phyloP scores from a whole-genome alignment of 129 eudicot genomes.

The Kitagawia praeruptora region DNA sequence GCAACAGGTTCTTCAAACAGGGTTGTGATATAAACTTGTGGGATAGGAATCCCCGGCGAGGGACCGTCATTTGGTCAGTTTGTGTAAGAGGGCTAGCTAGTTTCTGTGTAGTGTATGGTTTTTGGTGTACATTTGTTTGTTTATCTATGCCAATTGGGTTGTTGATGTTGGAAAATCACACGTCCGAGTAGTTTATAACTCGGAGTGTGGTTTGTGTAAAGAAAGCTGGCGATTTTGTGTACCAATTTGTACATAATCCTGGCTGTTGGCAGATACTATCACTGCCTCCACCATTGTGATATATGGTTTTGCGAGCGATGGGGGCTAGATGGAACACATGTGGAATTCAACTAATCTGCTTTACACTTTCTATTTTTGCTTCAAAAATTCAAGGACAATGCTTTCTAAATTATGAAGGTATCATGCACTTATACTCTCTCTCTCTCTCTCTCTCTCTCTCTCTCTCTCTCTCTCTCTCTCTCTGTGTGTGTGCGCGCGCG shows the following conservation, averaged over 20 bases:
- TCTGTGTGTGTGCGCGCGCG: no score
- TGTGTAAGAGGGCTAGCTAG: slow-evolving; percentile 29
- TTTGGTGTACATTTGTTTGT: not conserved
- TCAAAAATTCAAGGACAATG: slow-evolving; percentile 31
- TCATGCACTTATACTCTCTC: not conserved
- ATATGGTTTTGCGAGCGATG: slow-evolving; percentile 37
- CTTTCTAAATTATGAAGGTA: slow-evolving; percentile 70
- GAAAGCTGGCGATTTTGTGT: slow-evolving; percentile 51
- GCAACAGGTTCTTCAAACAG: slow-evolving; percentile 20
- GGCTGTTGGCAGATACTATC: slow-evolving; percentile 39
- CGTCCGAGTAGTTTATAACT: slow-evolving; percentile 29
- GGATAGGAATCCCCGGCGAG: slow-evolving; percentile 34
- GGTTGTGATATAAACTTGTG: slow-evolving; percentile 10
- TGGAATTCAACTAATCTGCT: slow-evolving; percentile 36
- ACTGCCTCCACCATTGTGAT: slow-evolving; percentile 47
- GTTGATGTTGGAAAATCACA: not conserved
- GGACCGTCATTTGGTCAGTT: slow-evolving; percentile 38
- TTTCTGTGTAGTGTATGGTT: slow-evolving; percentile 16
- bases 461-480: no score
- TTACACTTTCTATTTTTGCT: slow-evolving; percentile 36
- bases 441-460: no score
- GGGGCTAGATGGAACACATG: slow-evolving; percentile 55
- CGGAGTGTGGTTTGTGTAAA: slow-evolving; percentile 33
- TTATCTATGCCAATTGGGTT: not conserved
- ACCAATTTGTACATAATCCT: slow-evolving; percentile 7